These are phyloP conservation scores for Hordeum marinum DNA, from an alignment of 176 grass and related monocot genomes.

Conservation along the genomic window DNA sequence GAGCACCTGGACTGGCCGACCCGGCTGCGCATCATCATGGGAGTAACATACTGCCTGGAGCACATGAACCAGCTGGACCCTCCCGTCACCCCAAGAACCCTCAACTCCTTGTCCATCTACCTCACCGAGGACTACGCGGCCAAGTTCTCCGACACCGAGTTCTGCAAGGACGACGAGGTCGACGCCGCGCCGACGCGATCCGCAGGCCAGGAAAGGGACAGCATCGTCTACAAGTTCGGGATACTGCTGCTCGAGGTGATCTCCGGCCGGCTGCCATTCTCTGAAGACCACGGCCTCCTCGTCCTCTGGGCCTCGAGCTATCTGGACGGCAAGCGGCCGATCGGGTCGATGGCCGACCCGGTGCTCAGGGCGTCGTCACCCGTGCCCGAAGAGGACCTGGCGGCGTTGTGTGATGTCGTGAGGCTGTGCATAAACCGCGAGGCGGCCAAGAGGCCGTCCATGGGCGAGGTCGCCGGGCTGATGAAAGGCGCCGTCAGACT, in stretches of 20 bases:
- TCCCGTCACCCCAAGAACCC: conserved; percentile 28
- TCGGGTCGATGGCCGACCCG: conserved; percentile 53
- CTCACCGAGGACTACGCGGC: conserved; percentile 86
- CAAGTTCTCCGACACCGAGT: conserved; percentile 61
- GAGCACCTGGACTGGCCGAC: conserved; percentile 66
- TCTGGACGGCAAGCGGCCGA: conserved; percentile 53
- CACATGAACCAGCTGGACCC: conserved; percentile 52
- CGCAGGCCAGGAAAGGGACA: conserved; percentile 31
- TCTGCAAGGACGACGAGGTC: conserved; percentile 24
- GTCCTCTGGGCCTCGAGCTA: conserved; percentile 91
- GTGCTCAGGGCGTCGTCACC: conserved; percentile 45
- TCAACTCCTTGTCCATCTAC: conserved; percentile 73
- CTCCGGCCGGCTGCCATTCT: conserved; percentile 69
- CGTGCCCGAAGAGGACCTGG: conserved; percentile 39
- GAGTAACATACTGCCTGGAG: conserved; percentile 71
- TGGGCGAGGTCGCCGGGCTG: conserved; percentile 32
- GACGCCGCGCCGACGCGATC: not conserved
- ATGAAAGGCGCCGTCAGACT: conserved; percentile 45
- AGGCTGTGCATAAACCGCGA: conserved; percentile 41
- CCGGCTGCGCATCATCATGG: conserved; percentile 67
- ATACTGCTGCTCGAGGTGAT: conserved; percentile 81
- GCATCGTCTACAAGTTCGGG: conserved; percentile 63
- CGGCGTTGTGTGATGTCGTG: conserved; percentile 53
- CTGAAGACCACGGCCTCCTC: conserved; percentile 61
- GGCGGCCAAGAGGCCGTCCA: conserved; percentile 29